Evolutionary conservation across 2,329 filamentous ascomycete species (phyloP).

Genomic region (Fusarium verrucosum): DNA sequence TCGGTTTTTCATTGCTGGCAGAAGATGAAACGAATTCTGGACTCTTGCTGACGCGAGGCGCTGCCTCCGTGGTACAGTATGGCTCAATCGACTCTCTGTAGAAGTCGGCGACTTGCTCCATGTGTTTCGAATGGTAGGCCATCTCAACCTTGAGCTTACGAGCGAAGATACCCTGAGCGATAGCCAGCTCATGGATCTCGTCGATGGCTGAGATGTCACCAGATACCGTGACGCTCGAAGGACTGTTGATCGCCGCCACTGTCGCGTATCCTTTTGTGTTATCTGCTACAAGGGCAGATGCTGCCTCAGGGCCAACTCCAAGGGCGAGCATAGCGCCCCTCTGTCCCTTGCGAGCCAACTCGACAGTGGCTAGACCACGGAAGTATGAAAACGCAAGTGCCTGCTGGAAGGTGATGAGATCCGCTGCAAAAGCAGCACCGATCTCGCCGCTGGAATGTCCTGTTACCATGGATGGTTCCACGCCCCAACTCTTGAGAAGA

Average conservation of each 20-base stretch:
- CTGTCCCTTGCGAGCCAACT: neutral
- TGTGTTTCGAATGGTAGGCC: conserved; percentile 21
- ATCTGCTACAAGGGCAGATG: neutral
- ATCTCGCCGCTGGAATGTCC: conserved; percentile 51
- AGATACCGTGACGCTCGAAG: conserved; percentile 45
- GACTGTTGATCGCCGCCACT: conserved; percentile 46
- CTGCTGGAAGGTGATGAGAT: conserved; percentile 37
- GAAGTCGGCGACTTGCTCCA: neutral
- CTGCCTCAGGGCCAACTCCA: conserved; percentile 13
- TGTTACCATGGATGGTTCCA: conserved; percentile 40
- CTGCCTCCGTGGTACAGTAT: neutral
- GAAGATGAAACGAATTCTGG: no score
- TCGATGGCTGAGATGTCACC: conserved; percentile 44
- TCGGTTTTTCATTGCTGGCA: no score
- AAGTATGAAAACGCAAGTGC: conserved; percentile 32
- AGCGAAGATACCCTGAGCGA: conserved; percentile 44
- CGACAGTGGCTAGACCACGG: conserved; percentile 22
- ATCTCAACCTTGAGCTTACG: conserved; percentile 27
- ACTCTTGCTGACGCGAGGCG: no score
- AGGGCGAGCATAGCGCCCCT: conserved; percentile 41
- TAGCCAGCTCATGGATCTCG: conserved; percentile 36
- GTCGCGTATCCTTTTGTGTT: neutral
- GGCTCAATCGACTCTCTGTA: neutral
- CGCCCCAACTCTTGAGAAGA: conserved; percentile 44
- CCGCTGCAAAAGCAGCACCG: conserved; percentile 47